Evolutionary conservation across 2,329 filamentous ascomycete species (phyloP), one percentile per base, ranked within the genome.

Genomic region (Stachybotrys chlorohalonatus): DNA sequence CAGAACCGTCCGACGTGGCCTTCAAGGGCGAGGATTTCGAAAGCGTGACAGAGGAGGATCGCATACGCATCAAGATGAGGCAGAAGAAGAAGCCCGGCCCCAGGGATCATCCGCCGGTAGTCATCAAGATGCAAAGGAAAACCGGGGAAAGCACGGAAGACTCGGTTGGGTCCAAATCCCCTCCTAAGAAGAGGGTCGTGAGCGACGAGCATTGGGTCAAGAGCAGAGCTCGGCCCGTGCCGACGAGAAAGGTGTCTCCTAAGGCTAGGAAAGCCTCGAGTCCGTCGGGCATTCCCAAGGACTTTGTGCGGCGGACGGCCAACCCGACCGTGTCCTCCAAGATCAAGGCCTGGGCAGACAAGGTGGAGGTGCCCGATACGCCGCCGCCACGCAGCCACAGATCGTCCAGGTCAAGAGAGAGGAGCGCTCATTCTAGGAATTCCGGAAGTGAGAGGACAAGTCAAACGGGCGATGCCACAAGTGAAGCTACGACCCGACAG

Each of bases 161-260:
- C 52, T 59, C 32, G 56, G 55, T 9, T 57, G 59, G n/a, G 55
- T 62, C 36, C 55, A 55, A 53, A 53, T 59, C 51, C 16, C 83
- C 89, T 49, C 93, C 93, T 15, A 91, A 90, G 73, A 96, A 95
- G 77, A 84, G 92, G 59, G 90, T 97, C 53, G 84, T 96, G 57
- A 96, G 92, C 68, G 93, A 97, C 72, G 87, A 89, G 54, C 89
- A 96, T 72, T 97, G 93, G 89, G 83, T 83, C 71, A 85, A 84
- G 56, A 69, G 72, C 68, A 81, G 79, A 57, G 78, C 76, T 56
- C 79, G 77, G 57, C 78, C 75, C 56, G 77, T 69, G 55, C 70
- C 77, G 8, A 68, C 75, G 1, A 74, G 71, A 56, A 73, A 69
- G 57, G 66, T 67, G 11, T 69, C 73, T 2, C 72, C 73, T 1